A percentile compares a stretch with the other conserved stretches of the same genome.
Evolutionary conservation across 2,329 filamentous ascomycete genomes (phyloP).

Genomic region (Peltaster fructicola): DNA sequence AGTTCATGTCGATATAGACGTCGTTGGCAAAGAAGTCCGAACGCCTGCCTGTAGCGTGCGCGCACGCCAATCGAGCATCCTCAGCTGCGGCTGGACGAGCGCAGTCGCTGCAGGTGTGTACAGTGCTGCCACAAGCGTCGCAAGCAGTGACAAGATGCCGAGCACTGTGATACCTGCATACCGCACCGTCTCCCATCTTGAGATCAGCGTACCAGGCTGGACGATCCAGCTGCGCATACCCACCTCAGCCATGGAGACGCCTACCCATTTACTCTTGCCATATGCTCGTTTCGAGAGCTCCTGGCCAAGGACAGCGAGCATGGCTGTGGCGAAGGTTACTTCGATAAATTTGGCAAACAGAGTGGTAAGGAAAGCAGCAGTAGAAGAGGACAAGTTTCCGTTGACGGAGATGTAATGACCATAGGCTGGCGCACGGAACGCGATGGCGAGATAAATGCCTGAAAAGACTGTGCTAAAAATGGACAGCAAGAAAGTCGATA

Average conservation of each 20-base stretch:
- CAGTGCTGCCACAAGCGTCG: conserved; percentile 48
- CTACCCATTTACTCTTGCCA: conserved; percentile 30
- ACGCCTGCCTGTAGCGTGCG: conserved; percentile 39
- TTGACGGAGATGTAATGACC: conserved; percentile 38
- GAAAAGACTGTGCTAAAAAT: conserved; percentile 47
- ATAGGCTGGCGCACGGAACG: conserved; percentile 45
- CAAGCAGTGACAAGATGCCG: conserved; percentile 45
- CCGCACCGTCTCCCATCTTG: conserved; percentile 46
- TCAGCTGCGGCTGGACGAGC: conserved; percentile 56
- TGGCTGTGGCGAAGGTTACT: conserved; percentile 59
- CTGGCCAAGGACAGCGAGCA: conserved; percentile 59
- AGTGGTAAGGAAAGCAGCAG: conserved; percentile 49
- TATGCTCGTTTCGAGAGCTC: conserved; percentile 53
- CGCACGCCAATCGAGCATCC: conserved; percentile 35
- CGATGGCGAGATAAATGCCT: conserved; percentile 47
- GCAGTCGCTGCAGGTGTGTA: conserved; percentile 65
- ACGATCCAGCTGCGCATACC: conserved; percentile 55
- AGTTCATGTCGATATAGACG: conserved; percentile 36
- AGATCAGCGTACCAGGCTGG: conserved; percentile 46
- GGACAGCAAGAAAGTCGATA: conserved; percentile 27
- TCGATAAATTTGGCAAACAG: conserved; percentile 62
- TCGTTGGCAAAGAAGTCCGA: conserved; percentile 46
- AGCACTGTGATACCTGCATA: conserved; percentile 47
- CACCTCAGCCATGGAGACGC: conserved; percentile 59
- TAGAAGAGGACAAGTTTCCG: conserved; percentile 38